phyloP scores from a whole-genome alignment of 1,284 basidiomycete genomes.

The Lentinula novae-zelandiae region DNA sequence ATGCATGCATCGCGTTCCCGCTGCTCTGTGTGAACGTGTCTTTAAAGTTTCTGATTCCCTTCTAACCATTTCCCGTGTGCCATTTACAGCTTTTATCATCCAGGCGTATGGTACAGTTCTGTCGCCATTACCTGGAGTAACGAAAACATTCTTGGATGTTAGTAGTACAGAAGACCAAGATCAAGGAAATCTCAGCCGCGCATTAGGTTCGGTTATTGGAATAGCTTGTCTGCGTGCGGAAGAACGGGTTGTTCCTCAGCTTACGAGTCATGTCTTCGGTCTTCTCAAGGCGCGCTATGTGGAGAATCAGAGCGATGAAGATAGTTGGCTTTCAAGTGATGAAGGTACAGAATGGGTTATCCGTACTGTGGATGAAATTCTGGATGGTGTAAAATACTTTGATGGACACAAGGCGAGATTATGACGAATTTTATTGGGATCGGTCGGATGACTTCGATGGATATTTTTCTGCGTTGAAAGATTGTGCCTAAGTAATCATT shows the following conservation, averaged over 20 bases:
- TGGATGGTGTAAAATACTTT: constrained; percentile 56
- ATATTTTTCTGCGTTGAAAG: constrained; percentile 4
- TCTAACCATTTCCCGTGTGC: constrained; percentile 6
- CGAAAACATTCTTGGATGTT: constrained; percentile 35
- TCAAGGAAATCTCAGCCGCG: constrained; percentile 83
- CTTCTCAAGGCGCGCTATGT: constrained; percentile 78
- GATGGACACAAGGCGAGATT: constrained; percentile 52
- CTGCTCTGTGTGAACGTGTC: constrained; percentile 10
- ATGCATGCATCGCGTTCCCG: constrained; percentile 4
- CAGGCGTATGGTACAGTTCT: constrained; percentile 88
- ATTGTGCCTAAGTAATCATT: constrained; percentile 3
- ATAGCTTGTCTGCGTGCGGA: constrained; percentile 91
- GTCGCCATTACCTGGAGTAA: constrained; percentile 63
- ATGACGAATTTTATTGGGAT: constrained; percentile 29
- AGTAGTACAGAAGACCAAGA: constrained; percentile 43
- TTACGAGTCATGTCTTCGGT: constrained; percentile 91
- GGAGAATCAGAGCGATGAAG: constrained; percentile 64
- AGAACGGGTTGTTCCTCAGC: constrained; percentile 86
- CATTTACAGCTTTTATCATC: constrained; percentile 81
- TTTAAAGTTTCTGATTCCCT: constrained; percentile 23
- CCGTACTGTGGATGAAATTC: constrained; percentile 78
- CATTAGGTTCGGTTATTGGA: constrained; percentile 86
- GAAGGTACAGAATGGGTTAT: constrained; percentile 93
- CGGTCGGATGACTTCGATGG: constrained; percentile 17
- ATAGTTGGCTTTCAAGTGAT: constrained; percentile 84